Conservation (phyloP, 768 basidiomycete genomes). For the Hygrophorus russula region DNA sequence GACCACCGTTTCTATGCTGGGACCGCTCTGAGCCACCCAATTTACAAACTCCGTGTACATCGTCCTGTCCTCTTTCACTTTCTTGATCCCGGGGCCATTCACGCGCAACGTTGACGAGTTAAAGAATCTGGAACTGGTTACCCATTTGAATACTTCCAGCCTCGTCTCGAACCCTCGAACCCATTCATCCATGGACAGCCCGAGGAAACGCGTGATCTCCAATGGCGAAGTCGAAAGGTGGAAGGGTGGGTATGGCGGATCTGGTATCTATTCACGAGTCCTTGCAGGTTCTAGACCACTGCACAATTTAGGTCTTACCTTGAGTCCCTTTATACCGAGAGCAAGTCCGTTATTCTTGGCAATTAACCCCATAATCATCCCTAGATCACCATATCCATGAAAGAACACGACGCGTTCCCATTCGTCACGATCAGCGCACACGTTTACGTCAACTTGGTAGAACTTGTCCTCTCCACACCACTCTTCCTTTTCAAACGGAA, state of each 20-base stretch:
- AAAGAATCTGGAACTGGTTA: constrained; percentile 41
- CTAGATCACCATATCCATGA: constrained; percentile 60
- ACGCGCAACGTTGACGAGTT: constrained; percentile 18
- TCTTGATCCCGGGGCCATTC: constrained; percentile 26
- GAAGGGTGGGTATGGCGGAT: constrained; percentile 34
- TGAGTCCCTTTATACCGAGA: constrained; percentile 44
- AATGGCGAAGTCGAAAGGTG: constrained; percentile 38
- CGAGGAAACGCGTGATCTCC: constrained; percentile 44
- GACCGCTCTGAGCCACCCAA: constrained; percentile 24
- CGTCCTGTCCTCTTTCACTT: constrained; percentile 32
- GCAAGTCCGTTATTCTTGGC: constrained; percentile 38
- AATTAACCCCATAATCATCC: constrained; percentile 55
- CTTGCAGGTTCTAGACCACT: not conserved
- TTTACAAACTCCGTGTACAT: constrained; percentile 53
- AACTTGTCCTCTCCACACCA: constrained; percentile 6
- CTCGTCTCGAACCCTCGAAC: constrained; percentile 42
- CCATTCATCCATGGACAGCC: constrained; percentile 42
- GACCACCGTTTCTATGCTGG: constrained; percentile 5
- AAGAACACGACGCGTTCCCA: constrained; percentile 42
- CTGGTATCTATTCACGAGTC: constrained; percentile 19
- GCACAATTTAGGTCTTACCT: constrained; percentile 24
- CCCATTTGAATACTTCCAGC: constrained; percentile 47
- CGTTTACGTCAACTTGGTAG: constrained; percentile 49
- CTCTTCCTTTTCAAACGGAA: constrained; percentile 28
- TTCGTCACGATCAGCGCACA: constrained; percentile 39